Evolutionary conservation across 2,329 filamentous ascomycete species (phyloP).

Genomic region (Emmonsiellopsis sp.): DNA sequence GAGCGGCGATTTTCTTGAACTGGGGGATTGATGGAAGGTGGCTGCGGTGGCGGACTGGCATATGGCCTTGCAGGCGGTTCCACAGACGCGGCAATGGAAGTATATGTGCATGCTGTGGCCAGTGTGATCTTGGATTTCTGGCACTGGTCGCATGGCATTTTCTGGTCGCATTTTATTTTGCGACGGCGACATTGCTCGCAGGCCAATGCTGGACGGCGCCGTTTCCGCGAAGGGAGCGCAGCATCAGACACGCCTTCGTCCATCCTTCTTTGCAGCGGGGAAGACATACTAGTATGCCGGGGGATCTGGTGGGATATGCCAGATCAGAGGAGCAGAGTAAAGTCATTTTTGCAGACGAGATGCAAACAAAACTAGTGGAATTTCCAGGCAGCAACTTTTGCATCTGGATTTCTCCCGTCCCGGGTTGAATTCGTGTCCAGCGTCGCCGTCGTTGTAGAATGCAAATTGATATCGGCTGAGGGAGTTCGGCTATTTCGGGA

Average conservation of each 20-base stretch:
- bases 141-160: neutral
- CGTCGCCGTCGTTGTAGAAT: too few species aligned
- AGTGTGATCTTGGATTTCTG: neutral
- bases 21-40: neutral
- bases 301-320: too few species aligned
- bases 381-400: too few species aligned
- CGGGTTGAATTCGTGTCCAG: too few species aligned
- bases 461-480: too few species aligned
- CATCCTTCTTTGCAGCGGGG: neutral
- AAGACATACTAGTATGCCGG: too few species aligned
- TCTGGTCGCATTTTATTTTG: slow-evolving; percentile 3
- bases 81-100: neutral
- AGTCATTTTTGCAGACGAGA: too few species aligned
- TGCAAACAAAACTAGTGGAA: too few species aligned
- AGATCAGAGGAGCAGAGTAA: too few species aligned
- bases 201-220: slow-evolving; percentile 1
- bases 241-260: neutral
- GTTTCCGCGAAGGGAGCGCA: neutral
- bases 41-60: neutral
- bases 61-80: neutral
- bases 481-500: too few species aligned
- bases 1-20: neutral
- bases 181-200: slow-evolving; percentile 3
- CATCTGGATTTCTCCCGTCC: too few species aligned
- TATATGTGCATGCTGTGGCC: neutral